Base-by-base conservation (phyloP, 2,329 filamentous ascomycete genomes). In the Diaporthe eres region DNA sequence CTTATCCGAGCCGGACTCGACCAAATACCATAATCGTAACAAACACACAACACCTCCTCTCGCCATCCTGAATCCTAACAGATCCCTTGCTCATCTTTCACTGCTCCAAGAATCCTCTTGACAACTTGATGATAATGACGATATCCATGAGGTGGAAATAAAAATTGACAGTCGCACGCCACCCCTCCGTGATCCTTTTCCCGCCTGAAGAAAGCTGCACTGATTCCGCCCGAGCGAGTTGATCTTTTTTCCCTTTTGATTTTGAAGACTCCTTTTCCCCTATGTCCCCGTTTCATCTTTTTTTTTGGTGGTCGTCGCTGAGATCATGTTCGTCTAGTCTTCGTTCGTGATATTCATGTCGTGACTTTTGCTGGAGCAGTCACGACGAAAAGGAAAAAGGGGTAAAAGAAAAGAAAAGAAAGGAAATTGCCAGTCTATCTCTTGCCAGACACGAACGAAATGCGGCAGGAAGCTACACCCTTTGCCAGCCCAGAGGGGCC, bases 211-310 rank as follows among this genome's bases (percentile, higher is more conserved):
- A 70, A 70, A 65, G 28, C 37, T 9, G 47, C 60, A 73, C 25
- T 73, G 12, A 47, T 57, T 53, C 71, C 71, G 58, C 71, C 71
- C 71, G 71, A 73, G 71, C 58, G 71, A 55, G 37, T 71, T 71
- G 49, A 53, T 51, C 47, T 72, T 63, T 63, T 65, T 65, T 51
- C 61, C 58, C 34, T 55, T 73, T 71, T 44, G 58, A 34, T 42
- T 55, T 65, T 55, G 49, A 65, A 63, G 71, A 73, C 60, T 65
- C 71, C 71, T 61, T 39, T 55, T 31, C 71, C 49, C 51, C 25
- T 22, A 34, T 55, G 47, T 63, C 53, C 47, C 58, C 47, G 9
- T 57, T 44, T 65, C 25, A 22, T 73, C 58, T 28, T 44, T 39
- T 72, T 57, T 49, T 53, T 57, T 51, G 22, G 28, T 51, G 13